Percentiles rank a stretch among this genome's conserved stretches.
Evolutionary conservation across 331 rosid genomes (phyloP).

Genomic region (Acacia pycnantha): DNA sequence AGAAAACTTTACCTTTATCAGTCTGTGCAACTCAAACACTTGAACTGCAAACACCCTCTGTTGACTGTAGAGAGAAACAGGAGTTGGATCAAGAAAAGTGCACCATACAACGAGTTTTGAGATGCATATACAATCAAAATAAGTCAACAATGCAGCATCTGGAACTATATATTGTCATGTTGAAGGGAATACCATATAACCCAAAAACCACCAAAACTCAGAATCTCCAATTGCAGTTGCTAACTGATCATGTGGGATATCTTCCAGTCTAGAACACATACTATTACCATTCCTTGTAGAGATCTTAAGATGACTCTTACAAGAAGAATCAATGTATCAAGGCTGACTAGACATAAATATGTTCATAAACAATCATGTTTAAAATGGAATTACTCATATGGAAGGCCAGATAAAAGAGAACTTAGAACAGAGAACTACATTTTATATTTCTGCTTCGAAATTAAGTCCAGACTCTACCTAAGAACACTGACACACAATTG

Average conservation of each 20-base stretch:
- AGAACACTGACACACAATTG: conserved; percentile 10
- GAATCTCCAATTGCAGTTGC: conserved; percentile 5
- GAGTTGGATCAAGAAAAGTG: conserved; percentile 58
- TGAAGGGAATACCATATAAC: not conserved
- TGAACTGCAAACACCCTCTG: conserved; percentile 94
- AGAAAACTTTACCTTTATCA: conserved; percentile 69
- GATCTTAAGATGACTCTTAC: not conserved
- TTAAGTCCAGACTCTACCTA: conserved; percentile 3
- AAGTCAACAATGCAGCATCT: conserved; percentile 21
- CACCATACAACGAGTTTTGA: conserved; percentile 31
- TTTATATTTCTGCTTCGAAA: conserved; percentile 5
- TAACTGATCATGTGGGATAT: conserved; percentile 3
- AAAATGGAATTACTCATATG: not conserved
- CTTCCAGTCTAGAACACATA: conserved; percentile 9
- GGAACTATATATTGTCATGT: conserved; percentile 23
- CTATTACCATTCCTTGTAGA: conserved; percentile 16
- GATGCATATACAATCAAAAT: conserved; percentile 25
- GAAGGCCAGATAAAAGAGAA: conserved; percentile 19
- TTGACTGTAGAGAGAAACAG: conserved; percentile 79
- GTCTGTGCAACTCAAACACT: conserved; percentile 97
- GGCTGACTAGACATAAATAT: conserved; percentile 5
- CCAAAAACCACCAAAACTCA: conserved; percentile 26
- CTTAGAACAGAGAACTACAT: not conserved
- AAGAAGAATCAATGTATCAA: not conserved
- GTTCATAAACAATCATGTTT: conserved; percentile 3